Conservation (phyloP, 2,329 filamentous ascomycete species). For the Fusarium domesticum region DNA sequence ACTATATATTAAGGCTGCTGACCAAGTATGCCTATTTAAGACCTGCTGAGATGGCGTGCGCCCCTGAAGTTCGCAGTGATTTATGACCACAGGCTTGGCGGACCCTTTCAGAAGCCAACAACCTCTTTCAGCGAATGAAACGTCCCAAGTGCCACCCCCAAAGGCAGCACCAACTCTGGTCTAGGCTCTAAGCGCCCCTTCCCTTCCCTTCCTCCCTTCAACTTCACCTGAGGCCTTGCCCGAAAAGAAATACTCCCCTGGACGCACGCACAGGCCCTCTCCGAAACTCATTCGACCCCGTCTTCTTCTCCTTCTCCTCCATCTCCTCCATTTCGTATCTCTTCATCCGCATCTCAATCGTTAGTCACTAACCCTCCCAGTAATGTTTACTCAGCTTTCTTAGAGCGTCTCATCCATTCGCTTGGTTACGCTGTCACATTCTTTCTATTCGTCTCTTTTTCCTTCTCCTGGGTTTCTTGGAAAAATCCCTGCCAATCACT, state of each 20-base stretch:
- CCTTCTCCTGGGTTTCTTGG: not conserved
- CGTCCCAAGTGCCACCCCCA: no score
- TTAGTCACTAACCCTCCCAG: slow-evolving; percentile 2
- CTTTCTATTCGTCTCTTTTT: slow-evolving; percentile 15
- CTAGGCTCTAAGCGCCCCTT: not conserved
- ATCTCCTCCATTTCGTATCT: slow-evolving; percentile 3
- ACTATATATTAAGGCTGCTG: slow-evolving; percentile 1
- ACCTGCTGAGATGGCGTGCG: slow-evolving; percentile 7
- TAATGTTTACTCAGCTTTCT: slow-evolving; percentile 23
- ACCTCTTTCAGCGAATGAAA: no score
- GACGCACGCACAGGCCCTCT: slow-evolving; percentile 3
- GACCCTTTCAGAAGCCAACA: no score
- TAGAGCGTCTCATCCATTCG: slow-evolving; percentile 25
- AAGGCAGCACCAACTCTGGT: not conserved
- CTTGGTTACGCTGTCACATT: slow-evolving; percentile 22
- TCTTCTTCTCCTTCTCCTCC: slow-evolving; percentile 16
- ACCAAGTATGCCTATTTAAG: no score
- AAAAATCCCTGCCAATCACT: not conserved
- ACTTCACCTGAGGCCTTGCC: not conserved
- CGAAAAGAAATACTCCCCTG: not conserved
- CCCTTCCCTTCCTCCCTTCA: not conserved
- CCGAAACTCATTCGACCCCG: slow-evolving; percentile 21
- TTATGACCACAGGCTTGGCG: no score
- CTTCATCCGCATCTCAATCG: slow-evolving; percentile 17
- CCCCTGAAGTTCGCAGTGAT: slow-evolving; percentile 16